phyloP scores from a whole-genome alignment of 495 filamentous ascomycete genomes.

The Apiosordaria backusii region DNA sequence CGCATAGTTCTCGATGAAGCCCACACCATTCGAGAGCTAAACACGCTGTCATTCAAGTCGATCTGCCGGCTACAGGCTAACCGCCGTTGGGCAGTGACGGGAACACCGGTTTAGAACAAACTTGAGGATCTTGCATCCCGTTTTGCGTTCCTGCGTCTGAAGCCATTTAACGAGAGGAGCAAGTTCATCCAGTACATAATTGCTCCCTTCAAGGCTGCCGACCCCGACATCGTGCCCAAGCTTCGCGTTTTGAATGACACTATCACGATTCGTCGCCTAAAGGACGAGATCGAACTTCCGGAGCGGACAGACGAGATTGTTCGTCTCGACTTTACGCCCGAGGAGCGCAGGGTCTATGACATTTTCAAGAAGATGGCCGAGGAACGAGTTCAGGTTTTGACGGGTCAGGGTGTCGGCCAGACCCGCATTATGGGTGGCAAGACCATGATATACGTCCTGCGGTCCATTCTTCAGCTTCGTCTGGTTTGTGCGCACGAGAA shows the following conservation, averaged over 20 bases:
- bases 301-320: constrained; percentile 68
- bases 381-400: constrained; percentile 51
- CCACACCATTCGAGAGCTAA: constrained; percentile 85
- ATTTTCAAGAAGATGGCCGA: constrained; percentile 52
- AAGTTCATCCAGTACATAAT: constrained; percentile 76
- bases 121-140: constrained; percentile 86
- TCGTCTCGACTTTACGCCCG: constrained; percentile 51
- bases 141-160: constrained; percentile 82
- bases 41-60: constrained; percentile 73
- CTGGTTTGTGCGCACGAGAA: constrained; percentile 87
- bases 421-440: constrained; percentile 71
- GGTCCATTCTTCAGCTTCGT: constrained; percentile 84
- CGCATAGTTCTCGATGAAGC: constrained; percentile 95
- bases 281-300: constrained; percentile 84
- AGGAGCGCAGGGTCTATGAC: constrained; percentile 54
- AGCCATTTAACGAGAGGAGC: constrained; percentile 76
- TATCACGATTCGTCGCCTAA: constrained; percentile 85
- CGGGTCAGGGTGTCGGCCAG: constrained; percentile 36
- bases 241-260: constrained; percentile 89
- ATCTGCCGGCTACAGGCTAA: constrained; percentile 78
- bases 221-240: constrained; percentile 77
- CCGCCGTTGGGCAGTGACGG: constrained; percentile 92
- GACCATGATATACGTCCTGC: constrained; percentile 83
- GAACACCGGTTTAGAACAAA: constrained; percentile 86
- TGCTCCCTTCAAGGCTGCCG: constrained; percentile 72